Evolutionary conservation across 2,329 filamentous ascomycete species (phyloP), one percentile per base, ranked within the genome.

Genomic region (Cladosporium sp.): DNA sequence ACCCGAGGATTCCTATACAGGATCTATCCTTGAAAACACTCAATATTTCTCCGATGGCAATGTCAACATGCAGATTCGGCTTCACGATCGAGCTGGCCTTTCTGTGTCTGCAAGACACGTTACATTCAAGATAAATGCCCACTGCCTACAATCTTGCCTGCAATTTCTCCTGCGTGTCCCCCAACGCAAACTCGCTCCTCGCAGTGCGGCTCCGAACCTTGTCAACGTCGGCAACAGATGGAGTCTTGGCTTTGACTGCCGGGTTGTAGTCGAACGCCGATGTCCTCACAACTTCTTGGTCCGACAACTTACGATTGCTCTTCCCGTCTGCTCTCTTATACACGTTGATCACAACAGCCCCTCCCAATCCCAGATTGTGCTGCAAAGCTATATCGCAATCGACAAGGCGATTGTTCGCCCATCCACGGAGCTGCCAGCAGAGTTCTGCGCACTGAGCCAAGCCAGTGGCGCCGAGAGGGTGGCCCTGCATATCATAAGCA

Each of bases 371-470:
- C 1, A 97, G 79, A 70, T 97, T 97, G 71, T 97, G 93, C 77
- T 97, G 92, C 64, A 97, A 77, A 57, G 88, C 90, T 58, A 85
- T 85, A 61, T 78, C 83, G 0, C 91, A 94, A 25, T 83, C 78
- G 1, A 89, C 81, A 10, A 84, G 77, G 45, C 93, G 83, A 79
- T 97, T 97, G 75, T 94, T 96, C 24, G 93, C 93, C 93, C 93
- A 97, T 13, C 64, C 60, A 62, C 92, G 84, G 66, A 97, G 80
- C 70, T 97, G 92, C 93, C 93, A 97, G 34, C 94, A 89, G 13
- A 97, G 78, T 77, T 97, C 92, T 6, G 92, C 90, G 71, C 91
- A 96, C 77, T 97, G 92, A 6, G 92, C 92, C 52, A 97, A 82
- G 17, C 93, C 93, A 0, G 90, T 95, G 0, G 93, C 92, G 34